phyloP scores from a whole-genome alignment of 768 basidiomycete species.

The Suillus cothurnatus region DNA sequence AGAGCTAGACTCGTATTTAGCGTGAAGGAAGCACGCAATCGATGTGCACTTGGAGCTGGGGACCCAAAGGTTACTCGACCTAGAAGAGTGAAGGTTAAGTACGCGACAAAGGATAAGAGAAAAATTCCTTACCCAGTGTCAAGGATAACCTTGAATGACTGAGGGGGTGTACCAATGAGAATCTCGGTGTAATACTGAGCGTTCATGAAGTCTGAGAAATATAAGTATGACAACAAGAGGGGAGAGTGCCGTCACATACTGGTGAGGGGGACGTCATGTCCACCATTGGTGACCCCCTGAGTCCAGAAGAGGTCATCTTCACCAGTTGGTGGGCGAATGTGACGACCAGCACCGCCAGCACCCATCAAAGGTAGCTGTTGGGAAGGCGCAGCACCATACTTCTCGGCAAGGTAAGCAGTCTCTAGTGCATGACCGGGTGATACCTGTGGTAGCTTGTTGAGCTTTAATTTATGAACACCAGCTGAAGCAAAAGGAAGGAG shows the following conservation, averaged over 20 bases:
- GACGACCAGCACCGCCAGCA: conserved; percentile 71
- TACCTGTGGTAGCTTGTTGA: conserved; percentile 78
- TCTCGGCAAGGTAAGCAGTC: conserved; percentile 87
- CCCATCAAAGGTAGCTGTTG: conserved; percentile 68
- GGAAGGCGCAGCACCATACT: conserved; percentile 69
- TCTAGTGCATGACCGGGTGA: conserved; percentile 66
- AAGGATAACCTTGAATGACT: conserved; percentile 90
- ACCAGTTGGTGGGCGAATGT: conserved; percentile 47
- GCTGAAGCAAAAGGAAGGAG: conserved; percentile 51
- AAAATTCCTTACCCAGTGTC: conserved; percentile 73
- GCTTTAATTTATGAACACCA: conserved; percentile 82
- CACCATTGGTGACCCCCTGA: conserved; percentile 70
- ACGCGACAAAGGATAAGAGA: neutral
- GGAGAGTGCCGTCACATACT: conserved; percentile 55
- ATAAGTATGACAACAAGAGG: conserved; percentile 13
- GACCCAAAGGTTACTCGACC: conserved; percentile 94
- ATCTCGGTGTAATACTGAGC: conserved; percentile 97
- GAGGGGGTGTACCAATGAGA: conserved; percentile 78
- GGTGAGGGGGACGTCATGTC: conserved; percentile 85
- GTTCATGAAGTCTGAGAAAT: conserved; percentile 85
- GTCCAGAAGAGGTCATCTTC: conserved; percentile 78
- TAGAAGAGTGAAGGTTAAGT: conserved; percentile 29
- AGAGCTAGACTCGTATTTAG: conserved; percentile 80
- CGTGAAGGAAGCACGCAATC: conserved; percentile 92
- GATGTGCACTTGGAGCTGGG: conserved; percentile 80